phyloP scores from a whole-genome alignment of 768 basidiomycete genomes.

The Boletus rubescentipes region DNA sequence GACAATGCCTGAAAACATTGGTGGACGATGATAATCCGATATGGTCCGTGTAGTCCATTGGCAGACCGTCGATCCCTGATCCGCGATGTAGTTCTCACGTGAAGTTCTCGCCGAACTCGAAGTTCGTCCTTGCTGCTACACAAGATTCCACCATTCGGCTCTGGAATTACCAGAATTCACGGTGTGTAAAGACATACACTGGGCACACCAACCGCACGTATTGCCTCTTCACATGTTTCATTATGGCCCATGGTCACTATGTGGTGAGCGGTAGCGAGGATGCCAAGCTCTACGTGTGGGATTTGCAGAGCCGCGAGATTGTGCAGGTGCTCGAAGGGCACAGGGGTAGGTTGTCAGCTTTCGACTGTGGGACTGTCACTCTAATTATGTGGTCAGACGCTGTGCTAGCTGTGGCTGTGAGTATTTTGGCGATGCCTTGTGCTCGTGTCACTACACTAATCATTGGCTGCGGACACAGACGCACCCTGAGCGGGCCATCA shows the following conservation, averaged over 20 bases:
- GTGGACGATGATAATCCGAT: conserved; percentile 97
- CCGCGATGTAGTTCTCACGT: conserved; percentile 67
- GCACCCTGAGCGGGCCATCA: conserved; percentile 70
- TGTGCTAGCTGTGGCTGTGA: conserved; percentile 76
- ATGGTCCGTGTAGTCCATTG: conserved; percentile 48
- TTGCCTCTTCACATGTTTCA: conserved; percentile 72
- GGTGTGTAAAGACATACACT: conserved; percentile 89
- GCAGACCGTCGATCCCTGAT: conserved; percentile 6
- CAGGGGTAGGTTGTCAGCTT: conserved; percentile 45
- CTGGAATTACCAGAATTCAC: conserved; percentile 91
- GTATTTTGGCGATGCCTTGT: conserved; percentile 20
- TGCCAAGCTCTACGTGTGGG: conserved; percentile 85
- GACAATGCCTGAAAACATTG: conserved; percentile 95
- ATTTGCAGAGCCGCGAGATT: conserved; percentile 77
- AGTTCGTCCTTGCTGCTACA: conserved; percentile 85
- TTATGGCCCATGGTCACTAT: conserved; percentile 55
- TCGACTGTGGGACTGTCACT: neutral
- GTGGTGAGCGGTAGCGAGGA: conserved; percentile 92
- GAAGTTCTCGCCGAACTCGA: conserved; percentile 89
- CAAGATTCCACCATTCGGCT: conserved; percentile 93
- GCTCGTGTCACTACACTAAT: neutral
- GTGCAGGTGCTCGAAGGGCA: conserved; percentile 78
- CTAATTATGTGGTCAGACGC: conserved; percentile 37
- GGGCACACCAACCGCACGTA: conserved; percentile 87
- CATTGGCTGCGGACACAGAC: conserved; percentile 47